A percentile compares a stretch with the other conserved stretches of the same genome.
These are phyloP conservation scores for Cladosporium sp. DNA, from an alignment of 2,329 filamentous ascomycete genomes.

Conservation along the genomic window DNA sequence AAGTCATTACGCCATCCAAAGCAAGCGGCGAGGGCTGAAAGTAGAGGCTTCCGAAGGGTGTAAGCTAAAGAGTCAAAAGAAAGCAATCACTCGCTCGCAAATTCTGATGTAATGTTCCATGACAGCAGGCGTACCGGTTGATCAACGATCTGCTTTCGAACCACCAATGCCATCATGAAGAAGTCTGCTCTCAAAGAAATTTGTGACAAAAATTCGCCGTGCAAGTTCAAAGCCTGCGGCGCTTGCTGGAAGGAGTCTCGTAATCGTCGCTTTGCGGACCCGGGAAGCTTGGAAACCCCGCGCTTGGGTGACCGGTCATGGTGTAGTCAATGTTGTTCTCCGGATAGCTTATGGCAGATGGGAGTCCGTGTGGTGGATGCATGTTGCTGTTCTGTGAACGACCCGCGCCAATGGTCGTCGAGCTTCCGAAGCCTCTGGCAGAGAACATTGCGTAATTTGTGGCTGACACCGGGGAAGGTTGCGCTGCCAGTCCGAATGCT, in stretches of 20 bases:
- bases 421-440: neutral
- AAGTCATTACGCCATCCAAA: neutral
- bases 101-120: neutral
- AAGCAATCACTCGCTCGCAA: neutral
- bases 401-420: neutral
- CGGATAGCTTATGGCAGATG: neutral
- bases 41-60: neutral
- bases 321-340: neutral
- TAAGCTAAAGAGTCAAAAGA: neutral
- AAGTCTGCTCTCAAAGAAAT: neutral
- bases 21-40: neutral
- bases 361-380: neutral
- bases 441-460: neutral
- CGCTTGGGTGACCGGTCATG: neutral
- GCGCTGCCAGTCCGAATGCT: neutral
- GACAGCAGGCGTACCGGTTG: neutral
- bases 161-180: neutral
- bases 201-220: neutral
- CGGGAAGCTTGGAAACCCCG: neutral
- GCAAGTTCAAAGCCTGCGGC: neutral
- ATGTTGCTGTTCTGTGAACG: neutral
- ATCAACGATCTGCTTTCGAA: neutral
- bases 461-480: neutral
- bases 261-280: neutral
- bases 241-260: neutral